phyloP scores from a whole-genome alignment of 306 rosid species.

The Prinsepia uniflora region DNA sequence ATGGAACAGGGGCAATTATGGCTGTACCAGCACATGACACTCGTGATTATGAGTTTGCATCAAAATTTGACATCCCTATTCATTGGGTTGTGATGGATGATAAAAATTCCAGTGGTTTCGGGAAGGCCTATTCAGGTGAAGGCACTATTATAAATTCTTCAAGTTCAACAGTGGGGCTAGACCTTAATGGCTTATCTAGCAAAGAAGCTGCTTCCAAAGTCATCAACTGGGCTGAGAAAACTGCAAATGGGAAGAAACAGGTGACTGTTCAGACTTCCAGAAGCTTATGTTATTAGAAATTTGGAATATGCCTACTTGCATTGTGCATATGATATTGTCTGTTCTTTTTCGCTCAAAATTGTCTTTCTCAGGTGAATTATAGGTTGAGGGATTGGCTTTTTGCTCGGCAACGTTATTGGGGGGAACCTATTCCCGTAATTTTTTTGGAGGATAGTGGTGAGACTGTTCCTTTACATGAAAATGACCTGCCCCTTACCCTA shows the following conservation, averaged over 20 bases:
- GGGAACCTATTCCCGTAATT: constrained; percentile 95
- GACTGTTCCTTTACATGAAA: constrained; percentile 62
- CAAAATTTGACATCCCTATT: constrained; percentile 61
- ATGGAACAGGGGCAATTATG: constrained; percentile 98
- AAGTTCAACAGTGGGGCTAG: constrained; percentile 51
- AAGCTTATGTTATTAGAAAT: constrained; percentile 17
- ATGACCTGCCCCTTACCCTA: constrained; percentile 78
- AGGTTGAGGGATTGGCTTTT: constrained; percentile 99
- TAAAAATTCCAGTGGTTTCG: constrained; percentile 37
- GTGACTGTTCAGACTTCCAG: constrained; percentile 34
- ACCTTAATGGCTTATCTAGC: constrained; percentile 74
- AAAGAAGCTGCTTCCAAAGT: constrained; percentile 70
- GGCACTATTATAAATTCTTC: constrained; percentile 69
- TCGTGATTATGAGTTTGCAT: constrained; percentile 88
- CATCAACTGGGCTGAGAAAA: constrained; percentile 81
- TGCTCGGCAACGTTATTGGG: constrained; percentile 99
- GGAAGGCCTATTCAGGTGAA: constrained; percentile 72
- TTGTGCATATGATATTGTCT: constrained; percentile 15
- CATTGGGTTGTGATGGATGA: constrained; percentile 61
- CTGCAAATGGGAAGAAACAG: constrained; percentile 84
- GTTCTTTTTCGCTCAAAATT: constrained; percentile 10
- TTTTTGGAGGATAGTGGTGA: constrained; percentile 71
- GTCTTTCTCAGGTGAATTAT: constrained; percentile 67
- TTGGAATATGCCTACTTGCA: neutral
- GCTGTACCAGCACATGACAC: constrained; percentile 95